Evolutionary conservation across 108 stramenopile genomes (phyloP).

Genomic region (Asterionellopsis glacialis): DNA sequence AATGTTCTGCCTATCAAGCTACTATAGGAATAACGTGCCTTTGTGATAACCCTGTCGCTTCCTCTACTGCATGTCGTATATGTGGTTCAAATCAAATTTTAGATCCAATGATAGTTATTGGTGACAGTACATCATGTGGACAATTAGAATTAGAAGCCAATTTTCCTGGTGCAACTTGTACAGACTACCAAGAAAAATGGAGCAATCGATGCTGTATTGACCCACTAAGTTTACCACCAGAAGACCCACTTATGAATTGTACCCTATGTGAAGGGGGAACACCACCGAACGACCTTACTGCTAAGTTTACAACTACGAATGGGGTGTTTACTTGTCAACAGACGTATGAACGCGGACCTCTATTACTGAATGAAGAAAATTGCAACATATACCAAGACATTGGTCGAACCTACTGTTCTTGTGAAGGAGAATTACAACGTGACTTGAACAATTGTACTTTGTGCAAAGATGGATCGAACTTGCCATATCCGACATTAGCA

Average conservation of each 20-base stretch:
- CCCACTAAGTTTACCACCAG: background rate
- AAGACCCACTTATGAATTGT: background rate
- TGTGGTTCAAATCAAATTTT: too few relatives aligned
- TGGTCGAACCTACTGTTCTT: constrained; percentile 21
- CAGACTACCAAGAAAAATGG: too few relatives aligned
- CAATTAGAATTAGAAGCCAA: background rate
- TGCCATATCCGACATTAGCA: constrained; percentile 8
- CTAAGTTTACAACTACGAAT: background rate
- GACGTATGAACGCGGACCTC: too few relatives aligned
- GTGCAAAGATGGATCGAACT: constrained; percentile 13
- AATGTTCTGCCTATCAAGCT: constrained; percentile 16
- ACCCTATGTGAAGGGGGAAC: background rate
- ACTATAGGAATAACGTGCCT: constrained; percentile 20
- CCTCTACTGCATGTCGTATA: background rate
- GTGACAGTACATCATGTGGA: background rate
- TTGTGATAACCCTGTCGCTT: constrained; percentile 8
- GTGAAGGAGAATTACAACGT: constrained; percentile 4
- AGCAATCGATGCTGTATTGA: too few relatives aligned
- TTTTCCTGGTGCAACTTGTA: background rate
- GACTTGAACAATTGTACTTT: constrained; percentile 13
- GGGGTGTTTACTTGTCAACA: too few relatives aligned
- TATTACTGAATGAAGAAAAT: too few relatives aligned
- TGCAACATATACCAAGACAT: constrained; percentile 12
- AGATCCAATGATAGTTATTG: too few relatives aligned
- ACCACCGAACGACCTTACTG: background rate